These are phyloP conservation scores for Chalara sp. DNA, from an alignment of 2,329 filamentous ascomycete species.

Conservation along the genomic window DNA sequence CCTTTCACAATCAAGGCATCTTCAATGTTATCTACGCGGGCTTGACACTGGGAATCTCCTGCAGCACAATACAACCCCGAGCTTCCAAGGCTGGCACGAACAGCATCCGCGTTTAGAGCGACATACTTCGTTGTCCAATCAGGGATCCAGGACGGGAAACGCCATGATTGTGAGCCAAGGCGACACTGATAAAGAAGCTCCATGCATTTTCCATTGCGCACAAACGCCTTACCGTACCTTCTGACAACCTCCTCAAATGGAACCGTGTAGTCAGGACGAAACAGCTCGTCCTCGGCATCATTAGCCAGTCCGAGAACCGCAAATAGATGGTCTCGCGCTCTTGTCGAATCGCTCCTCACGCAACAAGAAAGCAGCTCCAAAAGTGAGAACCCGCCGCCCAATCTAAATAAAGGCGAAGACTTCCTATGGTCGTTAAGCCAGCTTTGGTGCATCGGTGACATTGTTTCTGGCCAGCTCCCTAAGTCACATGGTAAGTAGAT, in stretches of 20 bases:
- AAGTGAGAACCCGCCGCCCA: neutral
- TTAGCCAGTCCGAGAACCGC: constrained; percentile 4
- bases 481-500: no score
- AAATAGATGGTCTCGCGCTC: constrained; percentile 3
- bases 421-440: no score
- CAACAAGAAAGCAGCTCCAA: constrained; percentile 1
- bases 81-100: no score
- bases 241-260: constrained; percentile 3
- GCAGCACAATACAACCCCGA: no score
- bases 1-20: no score
- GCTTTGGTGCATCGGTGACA: no score
- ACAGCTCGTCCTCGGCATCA: neutral
- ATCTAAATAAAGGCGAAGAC: neutral
- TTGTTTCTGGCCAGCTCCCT: no score
- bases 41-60: no score
- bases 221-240: constrained; percentile 1
- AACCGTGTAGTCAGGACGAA: constrained; percentile 5
- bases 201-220: constrained; percentile 1
- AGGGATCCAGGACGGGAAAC: constrained; percentile 6
- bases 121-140: no score
- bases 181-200: constrained; percentile 3
- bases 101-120: no score
- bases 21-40: no score
- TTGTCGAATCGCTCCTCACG: neutral
- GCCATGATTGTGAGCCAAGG: neutral